A percentile compares a stretch with the other conserved stretches of the same genome.
These are phyloP conservation scores for Rickenella mellea DNA, from an alignment of 768 basidiomycete species.

Conservation along the genomic window DNA sequence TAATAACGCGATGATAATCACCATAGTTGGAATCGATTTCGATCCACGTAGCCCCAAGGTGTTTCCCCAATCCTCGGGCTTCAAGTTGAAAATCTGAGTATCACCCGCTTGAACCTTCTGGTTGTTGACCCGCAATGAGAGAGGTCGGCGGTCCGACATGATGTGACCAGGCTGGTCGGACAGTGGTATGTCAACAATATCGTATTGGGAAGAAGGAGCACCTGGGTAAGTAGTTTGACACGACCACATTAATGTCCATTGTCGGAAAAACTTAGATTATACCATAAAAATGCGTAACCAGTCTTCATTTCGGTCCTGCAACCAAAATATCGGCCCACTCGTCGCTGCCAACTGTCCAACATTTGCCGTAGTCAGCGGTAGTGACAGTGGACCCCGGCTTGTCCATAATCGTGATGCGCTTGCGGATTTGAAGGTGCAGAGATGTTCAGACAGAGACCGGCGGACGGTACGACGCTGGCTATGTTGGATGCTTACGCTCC, in stretches of 20 bases:
- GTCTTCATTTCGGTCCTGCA: conserved; percentile 85
- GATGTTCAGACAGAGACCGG: not conserved
- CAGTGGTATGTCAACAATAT: conserved; percentile 50
- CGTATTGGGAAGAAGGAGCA: conserved; percentile 64
- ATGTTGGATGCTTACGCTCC: not conserved
- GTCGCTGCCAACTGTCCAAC: conserved; percentile 74
- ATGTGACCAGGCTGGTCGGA: conserved; percentile 8
- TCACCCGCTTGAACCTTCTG: conserved; percentile 71
- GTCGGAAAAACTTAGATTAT: not conserved
- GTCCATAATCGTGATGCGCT: not conserved
- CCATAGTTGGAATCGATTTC: conserved; percentile 26
- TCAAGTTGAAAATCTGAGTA: conserved; percentile 81
- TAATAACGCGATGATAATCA: conserved; percentile 15
- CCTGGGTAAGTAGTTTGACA: conserved; percentile 69
- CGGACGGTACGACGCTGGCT: not conserved
- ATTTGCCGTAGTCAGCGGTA: not conserved
- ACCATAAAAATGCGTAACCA: conserved; percentile 73
- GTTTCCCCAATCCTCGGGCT: conserved; percentile 70
- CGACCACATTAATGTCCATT: not conserved
- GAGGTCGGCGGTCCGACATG: conserved; percentile 17
- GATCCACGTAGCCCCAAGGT: conserved; percentile 50
- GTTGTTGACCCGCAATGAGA: conserved; percentile 22
- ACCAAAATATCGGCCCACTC: conserved; percentile 77
- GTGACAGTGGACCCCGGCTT: not conserved
- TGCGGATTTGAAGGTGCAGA: not conserved